These are phyloP conservation scores for Fusarium sp. DNA, from an alignment of 2,329 filamentous ascomycete genomes.

Conservation along the genomic window DNA sequence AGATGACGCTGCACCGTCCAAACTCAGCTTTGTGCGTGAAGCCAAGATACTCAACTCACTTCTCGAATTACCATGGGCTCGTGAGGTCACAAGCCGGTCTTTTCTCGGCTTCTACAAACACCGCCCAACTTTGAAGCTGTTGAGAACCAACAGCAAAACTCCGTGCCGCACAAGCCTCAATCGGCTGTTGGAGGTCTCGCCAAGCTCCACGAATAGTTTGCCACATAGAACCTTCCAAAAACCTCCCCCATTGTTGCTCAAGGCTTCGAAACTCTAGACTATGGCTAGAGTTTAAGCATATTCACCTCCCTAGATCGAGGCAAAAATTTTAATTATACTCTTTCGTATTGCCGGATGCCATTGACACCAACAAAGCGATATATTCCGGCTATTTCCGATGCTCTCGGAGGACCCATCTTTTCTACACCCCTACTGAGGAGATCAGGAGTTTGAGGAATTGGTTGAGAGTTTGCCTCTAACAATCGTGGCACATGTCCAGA, in stretches of 20 bases:
- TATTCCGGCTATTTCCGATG: not conserved
- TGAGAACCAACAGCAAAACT: not conserved
- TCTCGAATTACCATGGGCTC: not conserved
- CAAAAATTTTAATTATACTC: not conserved
- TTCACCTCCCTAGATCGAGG: not conserved
- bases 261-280: not conserved
- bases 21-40: not conserved
- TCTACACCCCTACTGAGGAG: not conserved
- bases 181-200: not conserved
- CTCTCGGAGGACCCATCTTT: not conserved
- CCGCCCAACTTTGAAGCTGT: not conserved
- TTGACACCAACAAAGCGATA: not conserved
- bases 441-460: not conserved
- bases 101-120: not conserved
- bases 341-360: not conserved
- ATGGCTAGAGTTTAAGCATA: not conserved
- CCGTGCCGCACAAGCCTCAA: not conserved
- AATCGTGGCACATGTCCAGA: not conserved
- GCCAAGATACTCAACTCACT: not conserved
- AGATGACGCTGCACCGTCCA: not conserved
- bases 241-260: not conserved
- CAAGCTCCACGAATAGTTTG: not conserved
- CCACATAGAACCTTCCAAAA: not conserved
- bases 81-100: not conserved
- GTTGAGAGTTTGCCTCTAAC: not conserved